phyloP scores from a whole-genome alignment of 768 basidiomycete species.

The Mycena leptocephala region DNA sequence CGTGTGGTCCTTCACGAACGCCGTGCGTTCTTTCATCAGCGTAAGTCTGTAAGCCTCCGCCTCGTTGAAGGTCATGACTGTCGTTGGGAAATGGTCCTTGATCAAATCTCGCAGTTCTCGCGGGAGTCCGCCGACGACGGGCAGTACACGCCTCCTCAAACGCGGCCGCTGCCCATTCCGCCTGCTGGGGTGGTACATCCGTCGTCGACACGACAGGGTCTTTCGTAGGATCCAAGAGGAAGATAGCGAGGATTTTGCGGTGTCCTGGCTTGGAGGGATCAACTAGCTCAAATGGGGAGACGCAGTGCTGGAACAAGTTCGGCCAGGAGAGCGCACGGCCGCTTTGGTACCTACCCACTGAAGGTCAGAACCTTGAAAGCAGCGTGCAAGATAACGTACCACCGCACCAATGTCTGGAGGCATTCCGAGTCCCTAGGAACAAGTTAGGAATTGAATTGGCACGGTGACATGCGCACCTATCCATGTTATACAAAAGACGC shows the following conservation, averaged over 20 bases:
- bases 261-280: constrained; percentile 53
- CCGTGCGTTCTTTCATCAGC: constrained; percentile 41
- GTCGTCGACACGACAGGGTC: constrained; percentile 46
- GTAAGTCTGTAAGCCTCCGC: constrained; percentile 30
- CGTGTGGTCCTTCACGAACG: constrained; percentile 24
- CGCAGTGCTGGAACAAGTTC: constrained; percentile 55
- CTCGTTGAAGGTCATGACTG: constrained; percentile 22
- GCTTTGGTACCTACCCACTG: constrained; percentile 20
- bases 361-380: not conserved
- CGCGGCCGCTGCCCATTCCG: constrained; percentile 42
- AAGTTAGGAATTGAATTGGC: not conserved
- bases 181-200: constrained; percentile 51
- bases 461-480: not conserved
- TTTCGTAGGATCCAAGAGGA: constrained; percentile 54
- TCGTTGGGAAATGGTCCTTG: constrained; percentile 7
- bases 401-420: not conserved
- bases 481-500: not conserved
- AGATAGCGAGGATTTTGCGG: constrained; percentile 57
- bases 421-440: not conserved
- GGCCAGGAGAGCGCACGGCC: constrained; percentile 55
- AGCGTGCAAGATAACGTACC: not conserved
- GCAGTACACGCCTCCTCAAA: constrained; percentile 16
- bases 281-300: constrained; percentile 51
- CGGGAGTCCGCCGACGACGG: not conserved
- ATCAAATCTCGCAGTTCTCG: constrained; percentile 28